Evolutionary conservation across 805 yeast genomes (phyloP).

Genomic region (Barnettozyma sucrosica): DNA sequence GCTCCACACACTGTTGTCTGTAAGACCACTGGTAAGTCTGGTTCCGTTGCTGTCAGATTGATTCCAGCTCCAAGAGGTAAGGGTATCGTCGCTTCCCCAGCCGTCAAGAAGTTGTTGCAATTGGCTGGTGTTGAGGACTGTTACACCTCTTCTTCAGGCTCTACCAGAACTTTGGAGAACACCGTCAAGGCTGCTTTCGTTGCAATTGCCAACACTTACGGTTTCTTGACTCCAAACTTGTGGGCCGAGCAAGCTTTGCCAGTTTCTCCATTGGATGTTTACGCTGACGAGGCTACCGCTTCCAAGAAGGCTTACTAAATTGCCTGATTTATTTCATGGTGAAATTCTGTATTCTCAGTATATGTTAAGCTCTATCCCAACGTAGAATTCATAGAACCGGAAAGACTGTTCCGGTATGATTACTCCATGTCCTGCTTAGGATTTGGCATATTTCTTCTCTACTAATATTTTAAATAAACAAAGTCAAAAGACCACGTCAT

Average conservation of each 20-base stretch:
- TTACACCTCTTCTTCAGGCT: conserved; percentile 97
- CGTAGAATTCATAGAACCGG: no score
- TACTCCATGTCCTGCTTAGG: no score
- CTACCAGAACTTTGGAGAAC: conserved; percentile 99
- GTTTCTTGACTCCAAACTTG: conserved; percentile 99
- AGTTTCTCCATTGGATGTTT: conserved; percentile 92
- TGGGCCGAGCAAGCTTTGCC: conserved; percentile 84
- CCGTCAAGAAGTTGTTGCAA: conserved; percentile 97
- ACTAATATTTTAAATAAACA: not conserved
- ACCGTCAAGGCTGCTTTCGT: conserved; percentile 99
- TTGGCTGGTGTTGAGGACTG: conserved; percentile 99
- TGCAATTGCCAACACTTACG: conserved; percentile 99
- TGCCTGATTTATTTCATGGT: conserved; percentile 17
- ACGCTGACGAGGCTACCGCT: conserved; percentile 77
- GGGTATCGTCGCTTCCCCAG: conserved; percentile 99
- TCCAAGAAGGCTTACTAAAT: conserved; percentile 71
- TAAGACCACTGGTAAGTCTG: conserved; percentile 99
- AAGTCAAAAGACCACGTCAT: not conserved
- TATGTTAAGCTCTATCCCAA: not conserved
- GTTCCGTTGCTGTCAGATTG: conserved; percentile 97
- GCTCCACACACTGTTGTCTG: conserved; percentile 97
- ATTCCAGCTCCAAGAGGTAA: conserved; percentile 99
- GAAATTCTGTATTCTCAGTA: not conserved
- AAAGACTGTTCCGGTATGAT: no score
- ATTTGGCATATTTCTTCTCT: no score